Evolutionary conservation across 2,329 filamentous ascomycete species (phyloP), one percentile per base, ranked within the genome.

Genomic region (Biscogniauxia marginata): DNA sequence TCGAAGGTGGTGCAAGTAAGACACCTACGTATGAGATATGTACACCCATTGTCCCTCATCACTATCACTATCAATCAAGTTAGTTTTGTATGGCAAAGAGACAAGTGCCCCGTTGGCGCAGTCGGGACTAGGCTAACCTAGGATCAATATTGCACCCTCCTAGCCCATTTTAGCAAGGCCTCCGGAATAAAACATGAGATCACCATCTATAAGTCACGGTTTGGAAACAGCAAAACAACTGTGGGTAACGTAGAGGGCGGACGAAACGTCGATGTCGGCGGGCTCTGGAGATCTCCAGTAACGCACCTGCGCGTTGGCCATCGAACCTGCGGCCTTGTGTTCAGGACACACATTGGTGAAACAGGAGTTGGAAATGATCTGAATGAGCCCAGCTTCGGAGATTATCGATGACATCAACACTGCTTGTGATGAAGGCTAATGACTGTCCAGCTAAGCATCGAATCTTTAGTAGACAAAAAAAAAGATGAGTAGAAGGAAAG

Each of bases 331-430:
- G 30, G 11, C n/a, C 3, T n/a, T 16, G 25, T 11, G 30, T 39
- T 16, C 30, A n/a, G 3, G 30, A 39, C n/a, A 39, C 9, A 16
- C 30, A 39, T 39, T 39, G 3, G 13, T 39, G 30, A 39, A 39
- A 39, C 30, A 7, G 6, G 30, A 39, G 30, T 2, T 39, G 30
- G n/a, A 5, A 11, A 39, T 39, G 13, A 39, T 7, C 5, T 34
- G 11, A 34, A 13, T 34, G 16, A 7, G 11, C 16, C 30, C 24
- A 25, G 30, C 4, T 34, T 13, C 30, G 30, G 11, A 24, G 20
- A 18, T 48, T 50, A 22, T 55, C 52, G 22, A 58, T 58, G 58
- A 58, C 53, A 61, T 61, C 58, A 61, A 54, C 45, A 59, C 51
- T 53, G 5, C 6, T 43, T n/a, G n/a, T n/a, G n/a, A n/a, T n/a